A percentile compares a stretch with the other conserved stretches of the same genome.
Evolutionary conservation across 768 basidiomycete species (phyloP).

Genomic region (Symmetrospora coprosmae): DNA sequence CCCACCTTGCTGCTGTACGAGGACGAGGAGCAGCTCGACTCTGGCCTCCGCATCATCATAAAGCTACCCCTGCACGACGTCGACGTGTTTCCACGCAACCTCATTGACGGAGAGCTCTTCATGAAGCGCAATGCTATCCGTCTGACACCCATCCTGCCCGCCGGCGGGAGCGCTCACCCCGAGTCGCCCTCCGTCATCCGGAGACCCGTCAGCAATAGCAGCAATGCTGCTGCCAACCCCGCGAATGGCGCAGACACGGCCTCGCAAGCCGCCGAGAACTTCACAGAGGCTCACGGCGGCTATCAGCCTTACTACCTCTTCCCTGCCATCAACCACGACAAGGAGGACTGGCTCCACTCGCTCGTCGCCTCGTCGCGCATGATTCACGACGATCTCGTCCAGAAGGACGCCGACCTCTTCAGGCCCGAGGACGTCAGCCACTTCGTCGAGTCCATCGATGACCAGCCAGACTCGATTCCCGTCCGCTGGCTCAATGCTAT

Average conservation of each 20-base stretch:
- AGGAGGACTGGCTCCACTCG: conserved; percentile 89
- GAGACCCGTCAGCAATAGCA: conserved; percentile 45
- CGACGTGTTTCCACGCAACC: conserved; percentile 48
- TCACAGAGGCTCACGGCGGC: no score
- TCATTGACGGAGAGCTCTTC: conserved; percentile 77
- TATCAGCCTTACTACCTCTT: conserved; percentile 75
- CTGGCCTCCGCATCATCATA: conserved; percentile 77
- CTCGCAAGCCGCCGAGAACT: no score
- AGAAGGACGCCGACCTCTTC: conserved; percentile 52
- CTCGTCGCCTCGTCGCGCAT: conserved; percentile 52
- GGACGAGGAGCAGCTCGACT: conserved; percentile 78
- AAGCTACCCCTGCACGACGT: conserved; percentile 69
- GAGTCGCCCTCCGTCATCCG: conserved; percentile 4
- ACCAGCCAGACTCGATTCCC: conserved; percentile 87
- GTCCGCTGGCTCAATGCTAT: conserved; percentile 96
- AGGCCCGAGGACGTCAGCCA: conserved; percentile 61
- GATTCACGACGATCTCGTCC: conserved; percentile 57
- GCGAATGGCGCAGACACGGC: conserved; percentile 39
- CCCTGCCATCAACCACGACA: conserved; percentile 67
- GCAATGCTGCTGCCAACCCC: conserved; percentile 26
- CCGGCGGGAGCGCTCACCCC: conserved; percentile 29
- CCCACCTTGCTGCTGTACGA: conserved; percentile 84
- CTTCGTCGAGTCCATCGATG: conserved; percentile 71
- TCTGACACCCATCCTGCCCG: conserved; percentile 27
- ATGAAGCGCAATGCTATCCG: conserved; percentile 71